Evolutionary conservation across 2,329 filamentous ascomycete genomes (phyloP).

Genomic region (Chlorencoelia australis): DNA sequence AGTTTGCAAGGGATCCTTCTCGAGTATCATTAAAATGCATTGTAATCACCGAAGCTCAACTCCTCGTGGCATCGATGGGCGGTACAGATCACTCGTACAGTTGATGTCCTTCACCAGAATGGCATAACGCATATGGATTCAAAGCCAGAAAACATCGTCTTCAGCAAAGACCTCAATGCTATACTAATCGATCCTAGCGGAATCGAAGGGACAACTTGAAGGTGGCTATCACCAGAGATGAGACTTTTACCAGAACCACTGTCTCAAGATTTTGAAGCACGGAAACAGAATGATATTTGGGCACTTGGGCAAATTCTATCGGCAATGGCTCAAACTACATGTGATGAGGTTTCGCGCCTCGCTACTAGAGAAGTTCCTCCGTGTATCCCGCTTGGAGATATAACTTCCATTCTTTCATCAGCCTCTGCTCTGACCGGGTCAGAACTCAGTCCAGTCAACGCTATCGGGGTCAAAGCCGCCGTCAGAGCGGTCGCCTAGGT

Average conservation of each 20-base stretch:
- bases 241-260: constrained; percentile 9
- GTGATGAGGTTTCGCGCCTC: constrained; percentile 2
- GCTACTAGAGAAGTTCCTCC: constrained; percentile 5
- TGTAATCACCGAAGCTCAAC: constrained; percentile 9
- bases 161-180: constrained; percentile 9
- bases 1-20: constrained; percentile 16
- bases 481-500: too few species aligned
- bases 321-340: constrained; percentile 5
- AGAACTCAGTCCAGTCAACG: too few species aligned
- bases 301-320: constrained; percentile 11
- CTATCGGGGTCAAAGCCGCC: too few species aligned
- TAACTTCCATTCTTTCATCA: too few species aligned
- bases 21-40: constrained; percentile 13
- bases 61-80: constrained; percentile 14
- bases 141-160: constrained; percentile 17
- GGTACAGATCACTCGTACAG: constrained; percentile 15
- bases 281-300: constrained; percentile 17
- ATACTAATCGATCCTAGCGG: constrained; percentile 19
- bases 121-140: constrained; percentile 20
- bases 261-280: constrained; percentile 10
- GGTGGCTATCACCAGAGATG: constrained; percentile 21
- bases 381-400: constrained; percentile 4
- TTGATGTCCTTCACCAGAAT: constrained; percentile 12
- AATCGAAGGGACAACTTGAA: constrained; percentile 11
- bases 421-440: too few species aligned